phyloP scores from a whole-genome alignment of 2,329 filamentous ascomycete genomes.

The Aureobasidium sp. region DNA sequence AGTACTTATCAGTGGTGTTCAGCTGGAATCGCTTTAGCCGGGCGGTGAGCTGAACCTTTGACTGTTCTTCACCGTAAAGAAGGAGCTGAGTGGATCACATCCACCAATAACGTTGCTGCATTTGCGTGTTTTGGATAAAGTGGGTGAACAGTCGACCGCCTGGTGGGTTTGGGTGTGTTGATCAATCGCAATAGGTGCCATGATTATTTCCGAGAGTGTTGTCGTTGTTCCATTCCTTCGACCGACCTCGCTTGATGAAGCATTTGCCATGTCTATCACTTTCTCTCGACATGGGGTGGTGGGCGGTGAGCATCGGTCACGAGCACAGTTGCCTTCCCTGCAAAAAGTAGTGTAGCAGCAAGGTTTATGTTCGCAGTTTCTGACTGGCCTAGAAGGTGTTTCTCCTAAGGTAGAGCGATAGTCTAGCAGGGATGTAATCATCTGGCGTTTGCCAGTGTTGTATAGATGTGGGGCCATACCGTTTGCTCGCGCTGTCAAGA shows the following conservation, averaged over 20 bases:
- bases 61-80: not conserved
- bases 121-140: not conserved
- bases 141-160: not conserved
- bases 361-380: not conserved
- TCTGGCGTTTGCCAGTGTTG: not conserved
- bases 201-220: not conserved
- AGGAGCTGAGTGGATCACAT: not conserved
- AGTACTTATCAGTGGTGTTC: not conserved
- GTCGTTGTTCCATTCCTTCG: not conserved
- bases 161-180: not conserved
- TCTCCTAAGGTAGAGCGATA: not conserved
- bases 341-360: not conserved
- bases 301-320: not conserved
- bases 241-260: not conserved
- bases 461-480: not conserved
- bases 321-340: not conserved
- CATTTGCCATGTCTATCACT: not conserved
- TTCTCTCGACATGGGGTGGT: not conserved
- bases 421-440: not conserved
- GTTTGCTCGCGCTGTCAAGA: not conserved
- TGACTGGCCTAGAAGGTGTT: not conserved
- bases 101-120: constrained; percentile 1
- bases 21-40: not conserved
- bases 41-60: constrained; percentile 4
- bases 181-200: not conserved